Conservation (phyloP, 2,329 filamentous ascomycete genomes). For the Trichoderma atrobrunneum region DNA sequence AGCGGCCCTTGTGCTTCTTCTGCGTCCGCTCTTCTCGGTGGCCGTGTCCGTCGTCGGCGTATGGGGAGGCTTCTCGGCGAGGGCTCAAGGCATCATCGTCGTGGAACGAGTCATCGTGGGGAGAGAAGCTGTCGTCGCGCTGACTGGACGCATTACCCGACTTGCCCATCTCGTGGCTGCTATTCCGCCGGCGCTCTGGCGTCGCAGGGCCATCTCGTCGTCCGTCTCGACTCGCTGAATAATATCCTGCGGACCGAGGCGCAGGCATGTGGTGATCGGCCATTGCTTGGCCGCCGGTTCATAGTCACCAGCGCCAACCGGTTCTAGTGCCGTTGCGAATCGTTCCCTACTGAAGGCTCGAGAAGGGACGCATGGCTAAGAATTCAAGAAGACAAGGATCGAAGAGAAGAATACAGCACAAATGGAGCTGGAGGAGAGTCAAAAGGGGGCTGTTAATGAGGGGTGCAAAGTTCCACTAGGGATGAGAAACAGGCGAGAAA, state of each 20-base stretch:
- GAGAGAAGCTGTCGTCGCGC: conserved; percentile 21
- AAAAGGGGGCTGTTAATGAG: conserved; percentile 10
- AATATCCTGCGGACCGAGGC: conserved; percentile 18
- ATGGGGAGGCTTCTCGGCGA: not conserved
- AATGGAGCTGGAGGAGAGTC: not conserved
- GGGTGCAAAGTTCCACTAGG: conserved; percentile 16
- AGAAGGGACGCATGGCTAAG: not conserved
- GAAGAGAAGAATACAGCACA: not conserved
- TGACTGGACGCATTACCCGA: conserved; percentile 40
- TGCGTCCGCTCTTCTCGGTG: conserved; percentile 29
- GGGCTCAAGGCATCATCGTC: conserved; percentile 12
- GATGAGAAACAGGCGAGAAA: conserved; percentile 8
- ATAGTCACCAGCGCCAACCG: conserved; percentile 19
- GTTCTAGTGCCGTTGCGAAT: not conserved
- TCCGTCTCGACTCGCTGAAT: conserved; percentile 12
- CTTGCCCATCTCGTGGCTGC: conserved; percentile 44
- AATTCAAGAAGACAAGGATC: not conserved
- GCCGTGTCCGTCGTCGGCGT: conserved; percentile 19
- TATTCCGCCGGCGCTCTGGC: conserved; percentile 17
- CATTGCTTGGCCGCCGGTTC: conserved; percentile 24
- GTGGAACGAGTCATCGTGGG: conserved; percentile 21
- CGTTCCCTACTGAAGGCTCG: not conserved
- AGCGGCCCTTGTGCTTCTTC: conserved; percentile 41
- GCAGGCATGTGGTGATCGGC: conserved; percentile 22
- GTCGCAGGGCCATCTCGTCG: conserved; percentile 21